Evolutionary conservation across 495 filamentous ascomycete species (phyloP).

Genomic region (Hyphodiscus hymeniophilus): DNA sequence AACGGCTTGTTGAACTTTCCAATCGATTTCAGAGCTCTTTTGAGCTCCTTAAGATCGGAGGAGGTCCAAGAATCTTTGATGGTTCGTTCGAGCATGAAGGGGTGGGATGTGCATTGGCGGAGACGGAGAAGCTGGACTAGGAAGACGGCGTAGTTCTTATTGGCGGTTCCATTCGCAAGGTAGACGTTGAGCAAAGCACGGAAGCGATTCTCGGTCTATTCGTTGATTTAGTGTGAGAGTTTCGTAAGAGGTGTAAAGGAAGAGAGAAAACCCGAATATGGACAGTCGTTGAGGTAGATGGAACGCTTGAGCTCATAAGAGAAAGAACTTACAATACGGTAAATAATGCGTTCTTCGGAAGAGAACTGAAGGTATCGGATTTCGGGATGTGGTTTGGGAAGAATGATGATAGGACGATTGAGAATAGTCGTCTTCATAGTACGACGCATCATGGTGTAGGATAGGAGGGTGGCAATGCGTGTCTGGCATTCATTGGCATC

Average conservation of each 20-base stretch:
- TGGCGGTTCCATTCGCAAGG: slow-evolving; percentile 3
- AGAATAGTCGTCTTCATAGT: slow-evolving; percentile 46
- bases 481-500: slow-evolving; percentile 24
- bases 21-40: not conserved
- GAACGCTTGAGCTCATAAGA: not conserved
- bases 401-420: slow-evolving; percentile 42
- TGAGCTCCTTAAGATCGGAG: slow-evolving; percentile 23
- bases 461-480: slow-evolving; percentile 33
- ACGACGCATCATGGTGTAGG: slow-evolving; percentile 42
- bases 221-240: not conserved
- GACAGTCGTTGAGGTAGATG: not conserved
- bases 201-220: slow-evolving; percentile 14
- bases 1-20: slow-evolving; percentile 2
- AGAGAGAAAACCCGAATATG: not conserved
- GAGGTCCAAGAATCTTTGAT: slow-evolving; percentile 35
- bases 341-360: slow-evolving; percentile 31
- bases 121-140: slow-evolving; percentile 30
- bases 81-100: slow-evolving; percentile 37
- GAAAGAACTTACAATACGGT: slow-evolving; percentile 37
- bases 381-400: slow-evolving; percentile 35
- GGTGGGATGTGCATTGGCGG: slow-evolving; percentile 44
- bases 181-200: slow-evolving; percentile 10
- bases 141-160: slow-evolving; percentile 7
- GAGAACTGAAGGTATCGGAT: slow-evolving; percentile 19
- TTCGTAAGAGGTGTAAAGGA: not conserved